Evolutionary conservation across 164 flowering plant genomes (phyloP).

Genomic region (Euptelea pleiosperma): DNA sequence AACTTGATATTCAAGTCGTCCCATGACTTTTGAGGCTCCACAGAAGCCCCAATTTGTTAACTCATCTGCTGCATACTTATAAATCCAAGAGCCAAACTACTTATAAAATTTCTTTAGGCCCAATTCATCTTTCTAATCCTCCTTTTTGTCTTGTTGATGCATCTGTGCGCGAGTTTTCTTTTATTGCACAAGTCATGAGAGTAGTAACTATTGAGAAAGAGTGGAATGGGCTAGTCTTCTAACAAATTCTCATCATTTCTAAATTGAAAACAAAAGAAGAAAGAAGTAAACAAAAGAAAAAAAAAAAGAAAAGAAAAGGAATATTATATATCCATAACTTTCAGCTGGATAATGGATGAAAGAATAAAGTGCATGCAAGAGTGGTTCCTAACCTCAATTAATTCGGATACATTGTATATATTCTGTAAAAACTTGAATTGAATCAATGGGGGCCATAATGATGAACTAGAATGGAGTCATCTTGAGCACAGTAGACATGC

Average conservation of each 20-base stretch:
- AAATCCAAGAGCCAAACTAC: too few relatives aligned
- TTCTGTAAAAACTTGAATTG: not conserved
- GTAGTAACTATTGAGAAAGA: not conserved
- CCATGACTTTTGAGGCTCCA: too few relatives aligned
- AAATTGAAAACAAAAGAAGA: too few relatives aligned
- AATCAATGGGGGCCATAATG: constrained; percentile 8
- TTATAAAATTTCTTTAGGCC: too few relatives aligned
- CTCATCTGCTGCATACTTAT: too few relatives aligned
- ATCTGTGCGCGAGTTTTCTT: too few relatives aligned
- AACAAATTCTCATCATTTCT: not conserved
- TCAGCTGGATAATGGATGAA: not conserved
- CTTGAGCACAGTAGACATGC: constrained; percentile 9
- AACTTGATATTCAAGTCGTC: too few relatives aligned
- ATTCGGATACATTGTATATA: constrained; percentile 3
- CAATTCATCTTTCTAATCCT: too few relatives aligned
- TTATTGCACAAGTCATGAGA: not conserved
- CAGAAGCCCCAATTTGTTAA: too few relatives aligned
- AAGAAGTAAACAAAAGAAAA: too few relatives aligned
- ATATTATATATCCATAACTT: not conserved
- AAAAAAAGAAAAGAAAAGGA: not conserved
- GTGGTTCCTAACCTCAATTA: constrained; percentile 7
- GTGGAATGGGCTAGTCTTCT: not conserved
- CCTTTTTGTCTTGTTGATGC: too few relatives aligned
- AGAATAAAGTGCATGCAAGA: constrained; percentile 9
- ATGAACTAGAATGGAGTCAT: constrained; percentile 5